phyloP scores from a whole-genome alignment of 331 rosid species.

The Pyracantha coccinea region DNA sequence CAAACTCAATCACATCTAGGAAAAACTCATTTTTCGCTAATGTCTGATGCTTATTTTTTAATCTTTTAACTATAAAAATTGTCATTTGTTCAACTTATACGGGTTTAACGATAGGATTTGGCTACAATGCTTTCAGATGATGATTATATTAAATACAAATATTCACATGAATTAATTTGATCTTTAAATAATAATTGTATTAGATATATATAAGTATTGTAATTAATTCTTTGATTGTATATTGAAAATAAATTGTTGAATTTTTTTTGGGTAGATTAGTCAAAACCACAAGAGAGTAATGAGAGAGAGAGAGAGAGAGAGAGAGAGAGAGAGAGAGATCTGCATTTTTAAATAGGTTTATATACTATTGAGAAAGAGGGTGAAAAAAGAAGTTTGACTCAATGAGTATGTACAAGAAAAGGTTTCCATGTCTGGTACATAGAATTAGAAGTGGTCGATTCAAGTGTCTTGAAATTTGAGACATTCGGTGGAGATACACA shows the following conservation, averaged over 20 bases:
- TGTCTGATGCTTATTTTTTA: too few relatives aligned
- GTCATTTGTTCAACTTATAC: neutral
- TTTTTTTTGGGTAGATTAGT: neutral
- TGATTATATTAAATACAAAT: too few relatives aligned
- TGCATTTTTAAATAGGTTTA: neutral
- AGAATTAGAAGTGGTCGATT: neutral
- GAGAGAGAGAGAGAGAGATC: too few relatives aligned
- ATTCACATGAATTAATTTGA: too few relatives aligned
- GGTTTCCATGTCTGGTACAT: neutral
- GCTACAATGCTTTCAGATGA: fast-evolving
- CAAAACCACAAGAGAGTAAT: neutral
- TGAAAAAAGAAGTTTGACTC: neutral
- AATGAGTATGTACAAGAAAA: neutral
- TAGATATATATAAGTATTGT: too few relatives aligned
- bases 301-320: neutral
- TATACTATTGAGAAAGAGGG: neutral
- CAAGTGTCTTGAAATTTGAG: neutral
- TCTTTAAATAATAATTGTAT: too few relatives aligned
- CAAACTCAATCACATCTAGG: neutral
- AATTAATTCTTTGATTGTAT: too few relatives aligned
- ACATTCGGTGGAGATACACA: neutral
- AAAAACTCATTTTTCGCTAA: too few relatives aligned
- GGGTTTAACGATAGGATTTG: neutral
- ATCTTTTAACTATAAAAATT: neutral
- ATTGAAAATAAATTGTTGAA: neutral